phyloP scores from a whole-genome alignment of 805 yeast genomes.

The Metschnikowia hibisci region DNA sequence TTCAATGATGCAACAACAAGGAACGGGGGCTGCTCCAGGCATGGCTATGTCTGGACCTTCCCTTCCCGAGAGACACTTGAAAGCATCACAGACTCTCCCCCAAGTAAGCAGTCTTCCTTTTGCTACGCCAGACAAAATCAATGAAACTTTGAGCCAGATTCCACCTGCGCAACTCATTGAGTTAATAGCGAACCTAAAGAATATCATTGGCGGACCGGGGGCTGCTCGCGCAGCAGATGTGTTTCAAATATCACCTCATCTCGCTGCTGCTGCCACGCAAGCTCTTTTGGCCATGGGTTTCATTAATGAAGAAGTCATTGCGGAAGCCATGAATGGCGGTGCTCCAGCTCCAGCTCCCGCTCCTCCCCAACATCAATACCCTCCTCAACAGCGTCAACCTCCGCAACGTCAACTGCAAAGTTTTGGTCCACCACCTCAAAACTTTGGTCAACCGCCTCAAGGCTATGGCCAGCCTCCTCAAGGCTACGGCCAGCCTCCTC shows the following conservation, averaged over 20 bases:
- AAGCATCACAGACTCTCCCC: conserved; percentile 58
- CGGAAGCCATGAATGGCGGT: conserved; percentile 44
- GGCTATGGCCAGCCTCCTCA: conserved; percentile 3
- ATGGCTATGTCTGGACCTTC: conserved; percentile 1
- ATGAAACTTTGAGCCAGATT: conserved; percentile 56
- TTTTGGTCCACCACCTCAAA: conserved; percentile 4
- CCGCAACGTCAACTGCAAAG: neutral
- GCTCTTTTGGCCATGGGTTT: conserved; percentile 75
- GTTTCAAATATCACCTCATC: conserved; percentile 48
- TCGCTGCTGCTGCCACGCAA: conserved; percentile 68
- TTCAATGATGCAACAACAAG: conserved; percentile 2
- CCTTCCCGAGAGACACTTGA: conserved; percentile 28
- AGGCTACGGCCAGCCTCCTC: conserved; percentile 4
- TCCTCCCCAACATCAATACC: conserved; percentile 11
- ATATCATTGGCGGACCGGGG: conserved; percentile 48
- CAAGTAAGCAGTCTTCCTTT: conserved; percentile 43
- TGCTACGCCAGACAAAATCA: conserved; percentile 52
- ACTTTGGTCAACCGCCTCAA: neutral
- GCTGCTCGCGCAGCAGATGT: conserved; percentile 50
- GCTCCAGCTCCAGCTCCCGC: conserved; percentile 18
- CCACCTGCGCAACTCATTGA: conserved; percentile 72
- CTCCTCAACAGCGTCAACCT: neutral
- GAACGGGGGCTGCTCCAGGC: neutral
- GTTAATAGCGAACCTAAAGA: conserved; percentile 61
- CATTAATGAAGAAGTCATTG: conserved; percentile 64